Evolutionary conservation across 768 basidiomycete species (phyloP), one percentile per base, ranked within the genome.

Genomic region (Calocybe cyanea): DNA sequence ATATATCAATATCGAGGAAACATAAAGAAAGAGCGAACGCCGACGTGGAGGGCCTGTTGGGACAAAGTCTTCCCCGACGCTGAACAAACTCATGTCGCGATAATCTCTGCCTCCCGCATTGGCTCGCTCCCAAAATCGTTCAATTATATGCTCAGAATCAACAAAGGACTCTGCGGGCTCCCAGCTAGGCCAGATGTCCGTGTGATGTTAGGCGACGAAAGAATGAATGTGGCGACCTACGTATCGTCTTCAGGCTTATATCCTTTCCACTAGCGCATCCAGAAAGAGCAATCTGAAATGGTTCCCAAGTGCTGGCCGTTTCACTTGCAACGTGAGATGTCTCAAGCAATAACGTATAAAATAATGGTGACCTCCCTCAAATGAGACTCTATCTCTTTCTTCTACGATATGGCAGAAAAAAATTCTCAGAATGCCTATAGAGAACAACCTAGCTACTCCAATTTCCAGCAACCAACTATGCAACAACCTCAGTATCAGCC

Each of bases 91-190:
- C 40, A 81, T 52, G 50, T 81, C 66, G 1, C 66, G 57, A 37
- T 67, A 61, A 49, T 85, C 80, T 46, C 83, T 72, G 48, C 72
- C 63, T 60, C 68, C 58, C 35, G 73, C 57, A 57, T 75, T 61
- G 41, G 74, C 55, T 50, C 75, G 67, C 54, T 74, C 52, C 78
- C 77, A 73, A 61, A 86, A 75, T 20, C 67, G 54, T 41, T 75
- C 46, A 50, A 84, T 24, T 13, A 85, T 68, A 40, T 80, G 69
- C 51, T 81, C 76, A 0, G 83, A 83, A 6, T 62, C 73, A 13
- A 57, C 59, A 49, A 87, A 85, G 7, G 81, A 83, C 41, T 76
- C 68, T 7, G 65, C 59, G 7, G 85, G 84, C 52, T 87, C 85
- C 84, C 84, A 87, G 8, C 85, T 87, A 50, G 4, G 39, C 14